These are phyloP conservation scores for Tetradesmus lagerheimii DNA, from an alignment of 139 green algal genomes.

Conservation along the genomic window DNA sequence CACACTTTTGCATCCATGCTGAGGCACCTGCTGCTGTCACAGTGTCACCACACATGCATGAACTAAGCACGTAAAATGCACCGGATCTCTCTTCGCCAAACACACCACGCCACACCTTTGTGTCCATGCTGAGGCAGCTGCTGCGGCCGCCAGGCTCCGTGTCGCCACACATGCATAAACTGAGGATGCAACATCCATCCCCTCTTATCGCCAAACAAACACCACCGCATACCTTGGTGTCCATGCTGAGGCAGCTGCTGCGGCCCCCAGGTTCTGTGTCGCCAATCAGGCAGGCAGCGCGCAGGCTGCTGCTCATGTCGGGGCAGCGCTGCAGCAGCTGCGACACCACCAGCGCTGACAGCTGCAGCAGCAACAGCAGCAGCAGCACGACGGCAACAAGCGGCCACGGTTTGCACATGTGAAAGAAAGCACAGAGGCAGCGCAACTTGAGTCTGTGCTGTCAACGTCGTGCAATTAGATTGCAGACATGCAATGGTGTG, in stretches of 20 bases:
- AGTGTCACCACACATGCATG: too few species aligned
- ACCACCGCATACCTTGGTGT: slow-evolving; percentile 4
- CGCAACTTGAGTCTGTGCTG: too few species aligned
- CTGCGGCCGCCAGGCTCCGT: too few species aligned
- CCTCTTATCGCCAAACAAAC: too few species aligned
- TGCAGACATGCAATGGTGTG: too few species aligned
- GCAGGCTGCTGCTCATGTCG: neutral
- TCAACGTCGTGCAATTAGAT: too few species aligned
- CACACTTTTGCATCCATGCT: slow-evolving; percentile 30
- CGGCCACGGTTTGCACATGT: too few species aligned
- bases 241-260: slow-evolving; percentile 22
- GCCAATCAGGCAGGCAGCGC: slow-evolving; percentile 3
- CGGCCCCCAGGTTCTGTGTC: slow-evolving; percentile 16
- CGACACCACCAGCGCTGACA: slow-evolving; percentile 19
- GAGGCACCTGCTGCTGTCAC: neutral
- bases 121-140: neutral
- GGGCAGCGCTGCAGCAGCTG: slow-evolving; percentile 25
- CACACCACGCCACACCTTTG: neutral
- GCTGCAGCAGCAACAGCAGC: neutral
- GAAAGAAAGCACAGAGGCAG: too few species aligned
- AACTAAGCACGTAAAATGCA: too few species aligned
- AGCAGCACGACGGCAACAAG: neutral
- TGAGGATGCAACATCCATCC: too few species aligned
- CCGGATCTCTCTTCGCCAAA: too few species aligned
- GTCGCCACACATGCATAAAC: too few species aligned